Evolutionary conservation across 306 rosid genomes (phyloP), one percentile per base, ranked within the genome.

Genomic region (Citrullus mucosospermus): DNA sequence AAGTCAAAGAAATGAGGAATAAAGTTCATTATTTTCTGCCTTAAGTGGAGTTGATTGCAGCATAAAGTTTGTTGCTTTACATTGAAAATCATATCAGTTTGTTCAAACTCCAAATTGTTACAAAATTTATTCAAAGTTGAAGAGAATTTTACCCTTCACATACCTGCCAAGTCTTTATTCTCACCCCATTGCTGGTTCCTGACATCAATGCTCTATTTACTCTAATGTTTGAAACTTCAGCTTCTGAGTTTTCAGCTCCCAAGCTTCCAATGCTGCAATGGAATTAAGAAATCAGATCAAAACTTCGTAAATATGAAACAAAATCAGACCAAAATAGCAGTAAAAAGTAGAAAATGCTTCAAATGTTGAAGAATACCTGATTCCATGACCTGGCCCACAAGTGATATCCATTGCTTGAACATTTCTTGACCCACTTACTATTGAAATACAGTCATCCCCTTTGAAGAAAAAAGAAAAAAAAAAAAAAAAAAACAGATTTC

Each of bases 341-440:
- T 34, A 25, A 34, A 39, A 39, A 18, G 17, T 67, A 1, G 32
- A 67, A 63, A 20, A 17, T 7, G 28, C 25, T 36, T 65, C 46
- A 36, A 65, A 65, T 61, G 16, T 22, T 20, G 59, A 16, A 50
- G 48, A 25, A 55, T 32, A 93, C 98, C 98, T 93, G 76, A 93
- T 91, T 84, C 98, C 98, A 85, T 93, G 98, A 11, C 98, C 98
- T 61, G 98, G 98, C 53, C 98, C 98, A 54, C 98, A 93, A 18
- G 25, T 84, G 63, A 93, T 85, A 59, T 79, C 82, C 0, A 63
- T 84, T 1, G 86, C 93, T 73, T 20, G 76, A 82, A 93, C 88
- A 78, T 88, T 83, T 71, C 76, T 63, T 48, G 98, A 93, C 15
- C 97, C 98, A 79, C 90, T 85, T 36, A 90, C 97, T n/a, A 93